Conservation (phyloP, 73 alveolate species). For the Symbiodinium natans region DNA sequence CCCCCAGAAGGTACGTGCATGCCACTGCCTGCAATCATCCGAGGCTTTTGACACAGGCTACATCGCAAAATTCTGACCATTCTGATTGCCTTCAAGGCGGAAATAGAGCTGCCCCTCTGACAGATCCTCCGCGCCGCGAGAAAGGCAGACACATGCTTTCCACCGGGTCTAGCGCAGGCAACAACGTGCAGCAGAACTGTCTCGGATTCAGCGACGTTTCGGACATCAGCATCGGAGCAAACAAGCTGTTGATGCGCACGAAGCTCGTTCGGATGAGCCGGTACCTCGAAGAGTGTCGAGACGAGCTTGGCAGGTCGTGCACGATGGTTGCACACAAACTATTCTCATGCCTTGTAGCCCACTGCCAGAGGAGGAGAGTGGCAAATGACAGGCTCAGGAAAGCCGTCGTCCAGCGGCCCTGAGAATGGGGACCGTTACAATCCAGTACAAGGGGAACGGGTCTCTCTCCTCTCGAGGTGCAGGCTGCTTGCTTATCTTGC, state of each 20-base stretch:
- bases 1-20: constrained; percentile 11
- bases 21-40: not conserved
- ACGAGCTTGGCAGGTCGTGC: too few species aligned
- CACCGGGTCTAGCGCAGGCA: too few species aligned
- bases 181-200: not conserved
- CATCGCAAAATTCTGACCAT: too few species aligned
- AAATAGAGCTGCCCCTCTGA: not conserved
- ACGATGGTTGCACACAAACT: too few species aligned
- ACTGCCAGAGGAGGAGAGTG: not conserved
- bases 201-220: not conserved
- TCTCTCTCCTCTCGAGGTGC: too few species aligned
- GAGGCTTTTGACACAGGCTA: not conserved
- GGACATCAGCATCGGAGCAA: not conserved
- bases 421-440: too few species aligned
- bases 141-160: too few species aligned
- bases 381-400: not conserved
- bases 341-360: not conserved
- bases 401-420: not conserved
- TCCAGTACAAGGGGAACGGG: too few species aligned
- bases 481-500: too few species aligned
- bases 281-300: too few species aligned
- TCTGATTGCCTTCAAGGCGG: not conserved
- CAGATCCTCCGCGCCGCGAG: not conserved
- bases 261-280: not conserved
- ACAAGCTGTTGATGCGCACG: not conserved